A percentile compares a stretch with the other conserved stretches of the same genome.
Conservation (phyloP, 2,329 filamentous ascomycete species). For the Geosmithia morbida region DNA sequence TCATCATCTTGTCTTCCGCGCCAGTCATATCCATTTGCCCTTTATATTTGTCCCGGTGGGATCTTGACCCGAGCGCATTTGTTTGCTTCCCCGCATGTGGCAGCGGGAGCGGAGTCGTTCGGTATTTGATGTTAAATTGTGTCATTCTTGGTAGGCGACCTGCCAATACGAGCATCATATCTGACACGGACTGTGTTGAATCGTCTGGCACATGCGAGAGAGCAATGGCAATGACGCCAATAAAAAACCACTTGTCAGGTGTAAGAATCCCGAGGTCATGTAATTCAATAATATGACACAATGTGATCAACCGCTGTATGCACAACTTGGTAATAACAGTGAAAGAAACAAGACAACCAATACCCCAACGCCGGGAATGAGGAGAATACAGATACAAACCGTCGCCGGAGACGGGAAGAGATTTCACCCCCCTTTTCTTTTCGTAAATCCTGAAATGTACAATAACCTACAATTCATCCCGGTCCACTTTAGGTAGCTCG, state of each 20-base stretch:
- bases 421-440: not conserved
- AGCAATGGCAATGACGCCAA: too few relatives aligned
- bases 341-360: too few relatives aligned
- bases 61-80: too few relatives aligned
- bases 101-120: not conserved
- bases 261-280: too few relatives aligned
- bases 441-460: not conserved
- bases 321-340: too few relatives aligned
- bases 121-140: not conserved
- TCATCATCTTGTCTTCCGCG: not conserved
- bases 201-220: too few relatives aligned
- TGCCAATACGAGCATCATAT: not conserved
- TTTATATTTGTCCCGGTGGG: not conserved
- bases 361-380: too few relatives aligned
- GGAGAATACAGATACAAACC: not conserved
- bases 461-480: slow-evolving; percentile 15
- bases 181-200: not conserved
- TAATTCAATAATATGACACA: too few relatives aligned
- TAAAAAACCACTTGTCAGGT: too few relatives aligned
- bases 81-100: not conserved
- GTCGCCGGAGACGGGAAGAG: not conserved
- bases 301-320: too few relatives aligned
- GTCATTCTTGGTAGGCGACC: not conserved
- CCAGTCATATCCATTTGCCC: not conserved
- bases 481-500: slow-evolving; percentile 22